Percentiles rank a stretch among this genome's conserved stretches.
Evolutionary conservation across 371 early-diverging fungal species (phyloP).

Genomic region (Rhizopus sp.): DNA sequence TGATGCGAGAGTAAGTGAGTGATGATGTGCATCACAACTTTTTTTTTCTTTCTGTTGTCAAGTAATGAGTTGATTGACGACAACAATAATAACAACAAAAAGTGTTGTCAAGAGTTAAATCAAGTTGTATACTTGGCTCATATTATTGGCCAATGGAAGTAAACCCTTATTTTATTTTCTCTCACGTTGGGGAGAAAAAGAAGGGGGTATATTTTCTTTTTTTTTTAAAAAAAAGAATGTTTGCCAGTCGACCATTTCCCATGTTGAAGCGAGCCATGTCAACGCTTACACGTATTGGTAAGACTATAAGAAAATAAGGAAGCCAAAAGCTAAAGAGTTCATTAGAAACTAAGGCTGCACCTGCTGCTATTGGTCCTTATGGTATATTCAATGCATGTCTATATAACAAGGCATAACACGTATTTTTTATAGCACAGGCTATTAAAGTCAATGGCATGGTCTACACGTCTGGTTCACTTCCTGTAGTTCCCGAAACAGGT

Average conservation of each 20-base stretch:
- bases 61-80: too few species aligned
- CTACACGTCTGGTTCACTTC: constrained; percentile 69
- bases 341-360: constrained; percentile 25
- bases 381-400: constrained; percentile 9
- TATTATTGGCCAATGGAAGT: too few species aligned
- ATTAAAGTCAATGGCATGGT: constrained; percentile 73
- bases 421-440: constrained; percentile 43
- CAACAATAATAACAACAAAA: too few species aligned
- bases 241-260: neutral
- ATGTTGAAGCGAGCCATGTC: neutral
- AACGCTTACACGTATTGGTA: constrained; percentile 4
- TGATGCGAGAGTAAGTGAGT: too few species aligned
- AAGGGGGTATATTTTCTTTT: neutral
- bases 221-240: neutral
- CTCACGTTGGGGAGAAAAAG: too few species aligned
- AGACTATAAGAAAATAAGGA: neutral
- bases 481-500: constrained; percentile 49
- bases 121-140: too few species aligned
- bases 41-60: too few species aligned
- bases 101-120: too few species aligned
- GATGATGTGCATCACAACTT: too few species aligned
- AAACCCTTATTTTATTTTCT: too few species aligned
- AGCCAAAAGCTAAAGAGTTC: neutral
- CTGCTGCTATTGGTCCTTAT: constrained; percentile 39
- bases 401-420: neutral